Percentiles rank a stretch among this genome's conserved stretches.
Conservation (phyloP, 257 asterid species). For the Primulina tabacum region DNA sequence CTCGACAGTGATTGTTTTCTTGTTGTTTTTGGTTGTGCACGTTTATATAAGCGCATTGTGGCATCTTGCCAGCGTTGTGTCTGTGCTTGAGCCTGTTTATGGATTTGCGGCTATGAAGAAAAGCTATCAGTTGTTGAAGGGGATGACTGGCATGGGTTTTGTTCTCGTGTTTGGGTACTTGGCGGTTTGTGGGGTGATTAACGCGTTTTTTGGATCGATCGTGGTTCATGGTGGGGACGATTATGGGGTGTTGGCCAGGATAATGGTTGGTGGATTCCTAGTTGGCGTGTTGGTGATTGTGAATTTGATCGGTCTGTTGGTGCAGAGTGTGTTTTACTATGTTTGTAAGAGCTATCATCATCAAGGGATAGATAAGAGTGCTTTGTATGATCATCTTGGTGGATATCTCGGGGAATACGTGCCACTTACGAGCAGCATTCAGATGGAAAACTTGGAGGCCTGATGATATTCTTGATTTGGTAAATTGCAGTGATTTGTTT, state of each 20-base stretch:
- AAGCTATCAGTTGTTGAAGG: constrained; percentile 70
- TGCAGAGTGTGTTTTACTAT: constrained; percentile 93
- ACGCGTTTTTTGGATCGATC: constrained; percentile 52
- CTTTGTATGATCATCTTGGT: constrained; percentile 86
- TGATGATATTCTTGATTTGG: constrained; percentile 31
- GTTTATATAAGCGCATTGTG: constrained; percentile 84
- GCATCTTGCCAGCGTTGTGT: constrained; percentile 91
- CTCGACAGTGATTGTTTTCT: constrained; percentile 49
- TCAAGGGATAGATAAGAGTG: constrained; percentile 84
- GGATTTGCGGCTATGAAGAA: constrained; percentile 73
- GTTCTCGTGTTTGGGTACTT: constrained; percentile 62
- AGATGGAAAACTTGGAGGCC: constrained; percentile 84
- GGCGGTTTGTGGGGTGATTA: constrained; percentile 63
- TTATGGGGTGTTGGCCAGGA: constrained; percentile 59
- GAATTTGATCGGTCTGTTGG: constrained; percentile 76
- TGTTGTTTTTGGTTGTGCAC: constrained; percentile 70
- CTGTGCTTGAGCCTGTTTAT: constrained; percentile 77
- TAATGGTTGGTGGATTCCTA: constrained; percentile 78
- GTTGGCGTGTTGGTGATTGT: constrained; percentile 87
- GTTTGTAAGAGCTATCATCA: constrained; percentile 94
- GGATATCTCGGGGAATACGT: constrained; percentile 57
- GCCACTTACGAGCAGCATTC: constrained; percentile 59
- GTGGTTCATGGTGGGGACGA: constrained; percentile 84
- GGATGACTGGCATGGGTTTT: constrained; percentile 55
- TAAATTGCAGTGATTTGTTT: constrained; percentile 19